These are phyloP conservation scores for Tricholoma furcatifolium DNA, from an alignment of 768 basidiomycete species.

Conservation along the genomic window DNA sequence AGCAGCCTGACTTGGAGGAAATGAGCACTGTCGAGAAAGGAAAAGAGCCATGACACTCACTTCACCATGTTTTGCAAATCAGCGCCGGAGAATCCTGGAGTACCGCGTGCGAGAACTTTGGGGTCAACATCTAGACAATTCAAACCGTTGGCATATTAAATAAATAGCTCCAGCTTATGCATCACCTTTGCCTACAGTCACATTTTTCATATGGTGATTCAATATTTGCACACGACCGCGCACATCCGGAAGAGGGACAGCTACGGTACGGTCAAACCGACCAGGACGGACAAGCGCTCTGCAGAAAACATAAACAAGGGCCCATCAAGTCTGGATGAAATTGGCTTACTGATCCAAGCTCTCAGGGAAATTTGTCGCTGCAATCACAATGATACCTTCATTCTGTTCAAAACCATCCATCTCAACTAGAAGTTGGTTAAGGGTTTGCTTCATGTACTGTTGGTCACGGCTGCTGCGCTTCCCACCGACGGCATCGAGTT, in stretches of 20 bases:
- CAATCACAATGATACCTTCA: constrained; percentile 94
- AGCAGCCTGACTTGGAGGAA: constrained; percentile 68
- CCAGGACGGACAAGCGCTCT: constrained; percentile 96
- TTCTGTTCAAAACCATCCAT: constrained; percentile 95
- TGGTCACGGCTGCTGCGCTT: constrained; percentile 83
- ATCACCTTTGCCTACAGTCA: constrained; percentile 59
- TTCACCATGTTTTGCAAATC: constrained; percentile 98
- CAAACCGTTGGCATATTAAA: constrained; percentile 5
- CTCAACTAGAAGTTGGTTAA: constrained; percentile 96
- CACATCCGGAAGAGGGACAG: constrained; percentile 93
- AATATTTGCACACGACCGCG: constrained; percentile 93
- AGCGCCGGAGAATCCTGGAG: constrained; percentile 95
- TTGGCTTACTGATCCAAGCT: constrained; percentile 79
- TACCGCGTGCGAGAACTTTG: constrained; percentile 87
- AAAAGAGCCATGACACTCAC: constrained; percentile 39
- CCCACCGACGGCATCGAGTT: constrained; percentile 90
- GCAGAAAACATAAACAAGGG: constrained; percentile 9
- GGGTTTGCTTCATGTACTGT: constrained; percentile 89
- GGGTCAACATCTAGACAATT: constrained; percentile 68
- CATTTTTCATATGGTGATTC: constrained; percentile 84
- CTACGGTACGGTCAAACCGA: constrained; percentile 91
- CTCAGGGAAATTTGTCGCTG: constrained; percentile 97
- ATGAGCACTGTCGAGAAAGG: constrained; percentile 8
- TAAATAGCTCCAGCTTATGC: constrained; percentile 5
- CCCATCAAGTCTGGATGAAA: constrained; percentile 3